Evolutionary conservation across 345 rosid genomes (phyloP).

Genomic region (Physaria fendleri): DNA sequence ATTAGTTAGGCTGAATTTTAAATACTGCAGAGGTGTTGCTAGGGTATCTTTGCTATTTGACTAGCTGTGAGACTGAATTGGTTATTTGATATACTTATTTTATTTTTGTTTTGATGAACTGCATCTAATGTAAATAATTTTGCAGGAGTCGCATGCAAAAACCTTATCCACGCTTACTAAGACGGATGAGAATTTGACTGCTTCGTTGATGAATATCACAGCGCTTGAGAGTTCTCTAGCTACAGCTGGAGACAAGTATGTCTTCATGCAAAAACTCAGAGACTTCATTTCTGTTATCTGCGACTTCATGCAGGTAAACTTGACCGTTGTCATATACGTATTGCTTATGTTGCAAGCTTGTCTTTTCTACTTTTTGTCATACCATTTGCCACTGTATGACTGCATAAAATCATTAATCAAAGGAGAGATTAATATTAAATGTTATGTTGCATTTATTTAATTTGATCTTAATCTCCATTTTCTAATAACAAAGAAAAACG

Average conservation of each 20-base stretch:
- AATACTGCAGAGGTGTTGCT: neutral
- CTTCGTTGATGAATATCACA: constrained; percentile 68
- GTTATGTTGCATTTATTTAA: neutral
- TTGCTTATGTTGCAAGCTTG: constrained; percentile 4
- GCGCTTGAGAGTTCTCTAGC: constrained; percentile 66
- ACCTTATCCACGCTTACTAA: constrained; percentile 51
- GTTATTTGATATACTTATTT: neutral
- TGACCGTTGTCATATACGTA: constrained; percentile 9
- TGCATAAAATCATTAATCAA: constrained; percentile 1
- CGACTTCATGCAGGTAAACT: constrained; percentile 93
- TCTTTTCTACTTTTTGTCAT: neutral
- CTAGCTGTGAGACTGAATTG: constrained; percentile 2
- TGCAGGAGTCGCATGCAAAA: constrained; percentile 76
- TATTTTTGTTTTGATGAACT: constrained; percentile 9
- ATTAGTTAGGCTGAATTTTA: neutral
- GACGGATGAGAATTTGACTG: constrained; percentile 81
- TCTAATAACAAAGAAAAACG: neutral
- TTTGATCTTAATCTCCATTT: neutral
- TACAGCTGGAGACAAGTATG: constrained; percentile 96
- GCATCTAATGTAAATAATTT: constrained; percentile 11
- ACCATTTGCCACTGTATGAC: constrained; percentile 6
- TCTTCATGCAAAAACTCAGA: constrained; percentile 98
- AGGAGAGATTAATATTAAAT: neutral
- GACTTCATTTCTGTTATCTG: constrained; percentile 90
- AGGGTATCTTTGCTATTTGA: neutral